These are phyloP conservation scores for Beauveria pseudobassiana DNA, from an alignment of 2,329 filamentous ascomycete genomes.

Conservation along the genomic window DNA sequence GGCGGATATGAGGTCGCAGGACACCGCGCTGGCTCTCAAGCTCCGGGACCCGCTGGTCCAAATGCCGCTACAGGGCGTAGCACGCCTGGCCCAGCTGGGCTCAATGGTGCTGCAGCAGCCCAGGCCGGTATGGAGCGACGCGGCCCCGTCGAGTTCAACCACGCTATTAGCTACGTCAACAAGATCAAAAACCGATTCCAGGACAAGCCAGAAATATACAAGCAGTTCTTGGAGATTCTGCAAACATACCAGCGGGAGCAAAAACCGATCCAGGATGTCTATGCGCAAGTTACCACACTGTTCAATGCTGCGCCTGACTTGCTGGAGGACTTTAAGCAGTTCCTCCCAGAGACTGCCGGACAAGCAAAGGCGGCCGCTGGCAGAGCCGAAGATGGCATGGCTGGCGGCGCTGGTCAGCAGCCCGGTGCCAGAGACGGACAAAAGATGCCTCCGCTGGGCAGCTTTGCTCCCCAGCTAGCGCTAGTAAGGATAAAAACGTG, in stretches of 20 bases:
- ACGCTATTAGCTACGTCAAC: conserved; percentile 98
- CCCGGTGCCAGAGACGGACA: conserved; percentile 50
- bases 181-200: conserved; percentile 99
- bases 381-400: conserved; percentile 53
- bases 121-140: conserved; percentile 69
- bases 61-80: conserved; percentile 56
- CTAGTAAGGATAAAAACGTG: conserved; percentile 89
- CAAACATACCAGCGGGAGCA: conserved; percentile 98
- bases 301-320: conserved; percentile 93
- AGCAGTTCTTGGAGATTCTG: conserved; percentile 95
- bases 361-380: conserved; percentile 43
- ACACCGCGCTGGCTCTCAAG: conserved; percentile 19
- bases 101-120: conserved; percentile 54
- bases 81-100: conserved; percentile 43
- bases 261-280: conserved; percentile 97
- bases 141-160: conserved; percentile 96
- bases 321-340: conserved; percentile 97
- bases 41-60: conserved; percentile 38
- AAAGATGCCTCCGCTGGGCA: conserved; percentile 88
- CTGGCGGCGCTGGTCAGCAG: conserved; percentile 32
- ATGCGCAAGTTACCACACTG: conserved; percentile 88
- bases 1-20: conserved; percentile 23
- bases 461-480: conserved; percentile 81
- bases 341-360: conserved; percentile 76
- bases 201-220: conserved; percentile 95